Evolutionary conservation across 495 filamentous ascomycete species (phyloP).

Genomic region (Venustampulla echinocandica): DNA sequence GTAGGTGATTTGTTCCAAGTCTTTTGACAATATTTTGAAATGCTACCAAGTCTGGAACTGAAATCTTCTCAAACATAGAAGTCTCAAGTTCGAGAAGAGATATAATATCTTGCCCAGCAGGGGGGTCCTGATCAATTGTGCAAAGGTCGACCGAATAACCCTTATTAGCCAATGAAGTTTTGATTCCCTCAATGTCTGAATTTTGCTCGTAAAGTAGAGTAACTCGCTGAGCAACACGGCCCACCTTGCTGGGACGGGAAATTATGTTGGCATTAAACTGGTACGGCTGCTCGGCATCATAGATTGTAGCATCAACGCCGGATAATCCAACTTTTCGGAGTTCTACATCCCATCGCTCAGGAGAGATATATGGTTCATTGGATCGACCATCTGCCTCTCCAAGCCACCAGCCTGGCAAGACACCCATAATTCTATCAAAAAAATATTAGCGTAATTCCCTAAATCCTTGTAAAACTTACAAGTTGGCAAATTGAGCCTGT

Average conservation of each 20-base stretch:
- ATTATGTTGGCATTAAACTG: slow-evolving; percentile 17
- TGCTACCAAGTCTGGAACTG: slow-evolving; percentile 1
- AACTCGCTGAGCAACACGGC: background rate
- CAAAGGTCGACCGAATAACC: slow-evolving; percentile 12
- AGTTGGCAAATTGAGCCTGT: slow-evolving; percentile 10
- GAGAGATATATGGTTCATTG: slow-evolving; percentile 24
- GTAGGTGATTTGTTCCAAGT: background rate
- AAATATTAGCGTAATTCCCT: background rate
- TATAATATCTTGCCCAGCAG: slow-evolving; percentile 24
- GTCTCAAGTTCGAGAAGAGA: slow-evolving; percentile 26
- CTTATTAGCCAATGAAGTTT: background rate
- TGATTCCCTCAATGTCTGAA: background rate
- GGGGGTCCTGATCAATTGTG: slow-evolving; percentile 15
- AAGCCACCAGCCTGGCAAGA: slow-evolving; percentile 23
- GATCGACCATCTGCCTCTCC: slow-evolving; percentile 24
- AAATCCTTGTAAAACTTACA: slow-evolving; percentile 1
- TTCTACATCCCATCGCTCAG: background rate
- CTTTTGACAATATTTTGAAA: slow-evolving; percentile 14
- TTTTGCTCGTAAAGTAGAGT: background rate
- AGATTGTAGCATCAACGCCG: background rate
- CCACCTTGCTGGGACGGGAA: slow-evolving; percentile 3
- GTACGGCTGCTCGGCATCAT: slow-evolving; percentile 10
- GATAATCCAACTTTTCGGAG: slow-evolving; percentile 4
- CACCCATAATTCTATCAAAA: slow-evolving; percentile 1
- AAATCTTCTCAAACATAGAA: slow-evolving; percentile 24